These are phyloP conservation scores for Mycosarcoma maydis DNA, from an alignment of 1,284 basidiomycete species.

Conservation along the genomic window DNA sequence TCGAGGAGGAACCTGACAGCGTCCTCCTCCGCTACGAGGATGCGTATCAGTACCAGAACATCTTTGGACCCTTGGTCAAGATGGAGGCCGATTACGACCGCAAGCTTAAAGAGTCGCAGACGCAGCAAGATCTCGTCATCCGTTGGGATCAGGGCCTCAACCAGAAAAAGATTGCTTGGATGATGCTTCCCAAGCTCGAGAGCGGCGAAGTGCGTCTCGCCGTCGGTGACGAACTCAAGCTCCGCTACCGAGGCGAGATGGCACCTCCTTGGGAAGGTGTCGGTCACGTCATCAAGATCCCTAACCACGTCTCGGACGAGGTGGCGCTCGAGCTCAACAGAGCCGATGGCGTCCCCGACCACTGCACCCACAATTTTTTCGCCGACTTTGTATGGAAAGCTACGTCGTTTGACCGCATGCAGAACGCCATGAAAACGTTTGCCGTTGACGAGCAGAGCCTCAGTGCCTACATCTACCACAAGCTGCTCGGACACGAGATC, in stretches of 20 bases:
- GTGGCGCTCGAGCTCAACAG: constrained; percentile 91
- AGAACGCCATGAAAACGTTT: constrained; percentile 98
- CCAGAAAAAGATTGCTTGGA: constrained; percentile 97
- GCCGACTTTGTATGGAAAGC: constrained; percentile 99
- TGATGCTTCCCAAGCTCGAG: constrained; percentile 92
- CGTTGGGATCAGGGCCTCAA: constrained; percentile 98
- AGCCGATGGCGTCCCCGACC: constrained; percentile 91
- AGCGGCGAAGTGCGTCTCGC: constrained; percentile 96
- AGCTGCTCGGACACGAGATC: constrained; percentile 93
- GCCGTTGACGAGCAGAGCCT: constrained; percentile 99
- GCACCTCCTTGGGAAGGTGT: constrained; percentile 88
- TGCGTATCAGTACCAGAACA: constrained; percentile 99
- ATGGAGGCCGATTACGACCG: constrained; percentile 99
- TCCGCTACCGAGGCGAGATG: constrained; percentile 88
- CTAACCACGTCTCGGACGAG: constrained; percentile 99
- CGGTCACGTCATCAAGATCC: constrained; percentile 97
- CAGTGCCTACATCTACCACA: constrained; percentile 98
- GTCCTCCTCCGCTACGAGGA: constrained; percentile 91
- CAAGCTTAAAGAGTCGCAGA: constrained; percentile 95
- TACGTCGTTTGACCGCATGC: constrained; percentile 99
- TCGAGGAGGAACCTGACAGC: constrained; percentile 79
- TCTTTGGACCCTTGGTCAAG: constrained; percentile 97
- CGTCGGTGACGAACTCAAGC: constrained; percentile 91
- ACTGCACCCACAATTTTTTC: constrained; percentile 92
- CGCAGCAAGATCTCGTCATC: constrained; percentile 93